Base-by-base conservation (phyloP, 208 protist species). In the Chromosphaera perkinsii region DNA sequence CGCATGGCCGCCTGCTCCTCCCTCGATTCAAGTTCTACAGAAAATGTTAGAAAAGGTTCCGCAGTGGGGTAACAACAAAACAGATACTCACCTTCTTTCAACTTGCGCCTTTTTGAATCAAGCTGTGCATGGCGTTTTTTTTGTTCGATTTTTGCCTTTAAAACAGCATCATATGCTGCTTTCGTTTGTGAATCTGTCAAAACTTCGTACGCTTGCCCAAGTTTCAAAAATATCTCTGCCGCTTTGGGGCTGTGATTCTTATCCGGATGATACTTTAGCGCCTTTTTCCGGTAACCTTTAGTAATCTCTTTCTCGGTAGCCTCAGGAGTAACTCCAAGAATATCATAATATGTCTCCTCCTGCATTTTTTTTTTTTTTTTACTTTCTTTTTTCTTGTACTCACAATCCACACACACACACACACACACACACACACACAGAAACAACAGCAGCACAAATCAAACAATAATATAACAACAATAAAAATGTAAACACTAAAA, bases 111-210 rank as follows among this genome's bases (percentile, higher is more conserved):
- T 35, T 51, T 63, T 7, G 20, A 5, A 51, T 63, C 57, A 17
- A 63, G 24, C 32, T 63, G 10, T 9, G n/a, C 20, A 27, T 63
- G 17, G 20, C 40, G 10, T 17, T 20, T 12, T 45, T 27, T 26
- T 35, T 63, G 43, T 48, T 7, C 36, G 20, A 51, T n/a, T 49
- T 39, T 43, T 10, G 57, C 24, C 20, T 9, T 10, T 24, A 63
- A 33, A n/a, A 63, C 33, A 9, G 17, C 14, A 31, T 99, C 96
- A 73, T 99, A 99, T 32, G 88, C 77, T 39, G 82, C 73, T 64
- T 92, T 83, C 81, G 98, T 98, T 64, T 98, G 83, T 14, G 81
- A 42, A 64, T 99, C 93, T 32, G 79, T 89, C n/a, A 99, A 85
- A 33, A 95, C 84, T 55, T 58, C 65, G 51, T 52, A 61, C 17